Evolutionary conservation across 2,329 filamentous ascomycete genomes (phyloP), one percentile per base, ranked within the genome.

Genomic region (Capronia epimyces): DNA sequence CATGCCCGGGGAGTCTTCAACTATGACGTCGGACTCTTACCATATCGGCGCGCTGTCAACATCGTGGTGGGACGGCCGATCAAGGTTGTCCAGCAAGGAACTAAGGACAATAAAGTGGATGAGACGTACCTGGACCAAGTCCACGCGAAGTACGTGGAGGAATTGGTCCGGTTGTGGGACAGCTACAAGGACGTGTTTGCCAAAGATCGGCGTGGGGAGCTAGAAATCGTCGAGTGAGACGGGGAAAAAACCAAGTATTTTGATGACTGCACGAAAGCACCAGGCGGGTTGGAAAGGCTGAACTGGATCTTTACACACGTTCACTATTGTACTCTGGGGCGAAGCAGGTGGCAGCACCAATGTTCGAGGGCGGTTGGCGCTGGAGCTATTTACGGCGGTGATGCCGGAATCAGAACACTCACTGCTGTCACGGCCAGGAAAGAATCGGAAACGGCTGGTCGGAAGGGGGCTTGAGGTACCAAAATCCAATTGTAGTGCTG

Each of bases 1-100:
- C 89, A 95, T 67, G 91, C 90, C 2, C 75, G 90, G 21, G 91
- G 91, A 10, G 84, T 97, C 34, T 95, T 97, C 72, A 98, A 98
- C 69, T 97, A 98, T 66, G 93, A 98, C 67, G 88, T 96, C 12
- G 93, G 93, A 3, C 73, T 97, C 62, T 89, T 97, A 87, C 93
- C 93, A 0, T 97, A 96, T 67, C 82, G 93, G 10, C 77, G 84
- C 44, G 84, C 89, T 9, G 74, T 98, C 52, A 93, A 97, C 65
- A 81, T 96, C 42, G 90, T 98, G 10, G 87, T 95, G 12, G 91
- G 91, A 2, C 77, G 80, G 46, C 89, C 91, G 0, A 89, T 96
- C 55, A 74, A 76, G 56, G 84, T 95, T 4, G 71, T 79, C 44
- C 68, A 77, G 44, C 68, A 77, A 43, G 73, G 77, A 55, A 71